Conservation (phyloP, 208 protist species). For the Leishmania tropica region DNA sequence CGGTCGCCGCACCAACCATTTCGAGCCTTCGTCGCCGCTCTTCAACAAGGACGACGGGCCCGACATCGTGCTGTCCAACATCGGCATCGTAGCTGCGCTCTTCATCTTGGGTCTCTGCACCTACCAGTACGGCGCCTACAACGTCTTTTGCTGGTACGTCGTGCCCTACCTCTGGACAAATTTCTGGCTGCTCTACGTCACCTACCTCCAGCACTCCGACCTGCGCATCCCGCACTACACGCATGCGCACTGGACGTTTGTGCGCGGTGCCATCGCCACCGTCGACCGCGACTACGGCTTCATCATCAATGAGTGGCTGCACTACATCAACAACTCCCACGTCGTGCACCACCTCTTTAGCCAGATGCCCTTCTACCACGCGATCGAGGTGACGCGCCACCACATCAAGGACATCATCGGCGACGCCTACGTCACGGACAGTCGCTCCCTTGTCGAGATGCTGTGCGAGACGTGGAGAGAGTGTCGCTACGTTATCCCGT, state of each 20-base stretch:
- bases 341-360: conserved; percentile 95
- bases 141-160: conserved; percentile 77
- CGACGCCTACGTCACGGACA: conserved; percentile 71
- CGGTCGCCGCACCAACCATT: conserved; percentile 77
- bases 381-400: conserved; percentile 81
- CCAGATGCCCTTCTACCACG: conserved; percentile 94
- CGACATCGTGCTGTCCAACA: conserved; percentile 74
- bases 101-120: conserved; percentile 37
- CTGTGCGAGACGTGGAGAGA: conserved; percentile 56
- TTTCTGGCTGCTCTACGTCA: conserved; percentile 70
- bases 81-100: conserved; percentile 66
- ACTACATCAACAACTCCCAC: conserved; percentile 96
- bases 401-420: conserved; percentile 76
- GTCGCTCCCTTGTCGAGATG: conserved; percentile 47
- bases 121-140: conserved; percentile 61
- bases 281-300: conserved; percentile 91
- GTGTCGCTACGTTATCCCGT: conserved; percentile 82
- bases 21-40: conserved; percentile 80
- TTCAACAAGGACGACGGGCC: conserved; percentile 70
- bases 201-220: conserved; percentile 90
- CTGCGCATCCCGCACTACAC: conserved; percentile 90
- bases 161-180: conserved; percentile 90
- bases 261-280: conserved; percentile 90
- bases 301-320: conserved; percentile 80
- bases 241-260: conserved; percentile 91